phyloP scores from a whole-genome alignment of 768 basidiomycete genomes.

The Chalciporus pseudorubinellus region DNA sequence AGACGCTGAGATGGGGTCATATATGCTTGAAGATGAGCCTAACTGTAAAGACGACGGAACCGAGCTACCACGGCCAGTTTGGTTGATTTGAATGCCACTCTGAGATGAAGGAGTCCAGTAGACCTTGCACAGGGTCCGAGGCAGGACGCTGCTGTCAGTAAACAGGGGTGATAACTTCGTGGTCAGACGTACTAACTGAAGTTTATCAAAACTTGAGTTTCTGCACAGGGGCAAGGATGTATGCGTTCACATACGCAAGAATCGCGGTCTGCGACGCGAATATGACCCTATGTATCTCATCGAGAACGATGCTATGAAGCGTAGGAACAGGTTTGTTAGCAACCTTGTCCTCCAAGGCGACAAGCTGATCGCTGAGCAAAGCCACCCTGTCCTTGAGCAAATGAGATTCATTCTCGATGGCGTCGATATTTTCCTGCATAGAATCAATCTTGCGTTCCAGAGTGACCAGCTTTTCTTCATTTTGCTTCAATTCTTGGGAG shows the following conservation, averaged over 20 bases:
- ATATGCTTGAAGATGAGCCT: no score
- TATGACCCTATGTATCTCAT: background rate
- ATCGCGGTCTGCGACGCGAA: background rate
- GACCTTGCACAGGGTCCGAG: no score
- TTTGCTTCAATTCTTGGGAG: background rate
- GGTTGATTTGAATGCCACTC: no score
- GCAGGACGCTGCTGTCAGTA: no score
- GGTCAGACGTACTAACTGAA: conserved; percentile 5
- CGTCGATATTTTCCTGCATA: background rate
- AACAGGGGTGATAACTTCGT: background rate
- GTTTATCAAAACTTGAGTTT: background rate
- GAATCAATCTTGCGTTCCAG: conserved; percentile 1
- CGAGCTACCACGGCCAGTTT: no score
- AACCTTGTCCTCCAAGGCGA: conserved; percentile 5
- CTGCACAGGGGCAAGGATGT: conserved; percentile 7
- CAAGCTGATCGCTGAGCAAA: conserved; percentile 1
- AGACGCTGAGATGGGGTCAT: no score
- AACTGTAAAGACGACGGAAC: no score
- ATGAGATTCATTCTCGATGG: conserved; percentile 1
- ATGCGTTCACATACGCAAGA: conserved; percentile 4
- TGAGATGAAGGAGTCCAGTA: no score
- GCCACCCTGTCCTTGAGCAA: conserved; percentile 1
- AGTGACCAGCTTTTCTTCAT: background rate
- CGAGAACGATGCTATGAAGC: background rate
- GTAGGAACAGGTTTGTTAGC: background rate